Evolutionary conservation across 495 filamentous ascomycete species (phyloP), one percentile per base, ranked within the genome.

Genomic region (Sordaria brevicollis): DNA sequence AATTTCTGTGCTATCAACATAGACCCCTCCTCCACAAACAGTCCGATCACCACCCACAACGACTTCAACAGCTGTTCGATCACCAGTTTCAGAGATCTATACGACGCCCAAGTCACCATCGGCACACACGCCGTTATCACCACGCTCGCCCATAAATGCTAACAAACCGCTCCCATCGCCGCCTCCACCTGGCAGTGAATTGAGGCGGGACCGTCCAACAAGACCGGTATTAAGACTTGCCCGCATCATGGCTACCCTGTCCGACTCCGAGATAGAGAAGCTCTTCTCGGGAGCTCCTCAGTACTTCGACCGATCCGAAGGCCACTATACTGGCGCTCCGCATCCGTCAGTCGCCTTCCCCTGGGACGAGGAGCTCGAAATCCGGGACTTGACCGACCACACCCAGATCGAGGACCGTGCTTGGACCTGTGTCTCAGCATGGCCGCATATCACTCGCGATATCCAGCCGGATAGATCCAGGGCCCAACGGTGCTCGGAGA

Each of bases 221-320:
- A 79, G 74, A 66, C 81, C 81, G 7, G 77, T 83, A 38, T 69
- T 86, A 39, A 84, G 82, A 70, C 78, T 86, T 15, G 77, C 81
- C 67, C 78, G 85, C 76, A 87, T 86, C 75, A 86, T 87, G 79
- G 76, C 84, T 57, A 82, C 83, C n/a, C 79, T 92, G 62, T 86
- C 82, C 35, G 84, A 85, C 33, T 80, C 83, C 29, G 89, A 92
- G 65, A 76, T 92, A 69, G 89, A 90, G 76, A 86, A 86, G 65
- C 82, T 93, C 38, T 90, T 93, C 76, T 92, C 90, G 35, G 90
- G 90, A n/a, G 90, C 90, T 15, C 90, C 91, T 39, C 90, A 91
- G 74, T 93, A 91, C 76, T 84, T 89, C 72, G 87, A 79, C 78
- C 83, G 80, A 74, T 88, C 81, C 77, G 85, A 80, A 73, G 83